Conservation (phyloP, 1,284 basidiomycete species). For the Meira miltonrushii region DNA sequence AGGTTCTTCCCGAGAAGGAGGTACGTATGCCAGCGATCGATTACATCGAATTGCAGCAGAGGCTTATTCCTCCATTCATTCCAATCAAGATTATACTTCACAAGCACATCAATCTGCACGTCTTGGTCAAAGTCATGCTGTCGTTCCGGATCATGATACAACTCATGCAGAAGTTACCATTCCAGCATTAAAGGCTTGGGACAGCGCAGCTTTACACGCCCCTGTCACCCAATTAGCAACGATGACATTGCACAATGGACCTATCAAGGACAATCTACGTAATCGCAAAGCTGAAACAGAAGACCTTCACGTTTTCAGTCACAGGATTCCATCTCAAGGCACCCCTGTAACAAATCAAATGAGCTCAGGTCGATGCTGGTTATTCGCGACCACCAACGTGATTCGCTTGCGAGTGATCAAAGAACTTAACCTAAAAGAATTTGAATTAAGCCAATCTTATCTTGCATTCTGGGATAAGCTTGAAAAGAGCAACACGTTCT, state of each 20-base stretch:
- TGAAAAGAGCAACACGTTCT: constrained; percentile 90
- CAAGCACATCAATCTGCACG: too few species aligned
- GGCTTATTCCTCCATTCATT: not conserved
- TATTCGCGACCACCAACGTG: constrained; percentile 60
- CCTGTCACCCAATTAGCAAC: constrained; percentile 71
- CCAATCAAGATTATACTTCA: not conserved
- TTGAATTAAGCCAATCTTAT: constrained; percentile 77
- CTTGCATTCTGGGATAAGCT: constrained; percentile 57
- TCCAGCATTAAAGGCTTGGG: constrained; percentile 24
- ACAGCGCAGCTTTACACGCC: constrained; percentile 20
- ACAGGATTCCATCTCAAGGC: constrained; percentile 58
- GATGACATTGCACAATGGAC: constrained; percentile 70
- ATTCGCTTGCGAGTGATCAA: constrained; percentile 78
- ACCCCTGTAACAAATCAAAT: constrained; percentile 79
- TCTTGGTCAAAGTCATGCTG: not conserved
- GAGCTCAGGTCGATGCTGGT: constrained; percentile 52
- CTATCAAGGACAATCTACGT: constrained; percentile 65
- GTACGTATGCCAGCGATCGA: not conserved
- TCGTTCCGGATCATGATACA: not conserved
- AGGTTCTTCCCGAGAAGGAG: too few species aligned
- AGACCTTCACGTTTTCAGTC: constrained; percentile 78
- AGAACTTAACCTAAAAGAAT: constrained; percentile 75
- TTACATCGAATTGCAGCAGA: not conserved
- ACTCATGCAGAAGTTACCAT: constrained; percentile 8
- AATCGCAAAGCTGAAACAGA: constrained; percentile 63